These are phyloP conservation scores for Pichia cabralensis DNA, from an alignment of 805 yeast species.

Conservation along the genomic window DNA sequence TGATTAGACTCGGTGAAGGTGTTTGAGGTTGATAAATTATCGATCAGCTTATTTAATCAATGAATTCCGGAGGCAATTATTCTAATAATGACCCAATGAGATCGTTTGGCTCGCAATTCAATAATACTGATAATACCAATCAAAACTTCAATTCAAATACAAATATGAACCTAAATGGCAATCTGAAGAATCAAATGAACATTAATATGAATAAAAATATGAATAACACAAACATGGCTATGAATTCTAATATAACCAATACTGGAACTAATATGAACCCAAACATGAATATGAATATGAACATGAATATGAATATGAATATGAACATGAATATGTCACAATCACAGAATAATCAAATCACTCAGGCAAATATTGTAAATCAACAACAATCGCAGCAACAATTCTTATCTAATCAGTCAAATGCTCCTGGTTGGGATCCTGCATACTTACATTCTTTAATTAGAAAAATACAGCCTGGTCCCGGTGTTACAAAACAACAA, in stretches of 20 bases:
- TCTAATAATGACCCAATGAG: too few relatives aligned
- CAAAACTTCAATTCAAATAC: background rate
- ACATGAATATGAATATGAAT: background rate
- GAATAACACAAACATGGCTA: background rate
- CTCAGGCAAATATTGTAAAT: background rate
- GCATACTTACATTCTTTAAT: conserved; percentile 22
- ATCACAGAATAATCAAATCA: background rate
- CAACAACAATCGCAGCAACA: conserved; percentile 11
- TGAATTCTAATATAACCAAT: background rate
- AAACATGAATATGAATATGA: background rate
- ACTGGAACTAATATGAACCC: background rate
- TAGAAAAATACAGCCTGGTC: conserved; percentile 24
- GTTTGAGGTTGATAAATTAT: too few relatives aligned
- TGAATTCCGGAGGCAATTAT: too few relatives aligned
- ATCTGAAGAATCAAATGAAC: conserved; percentile 1
- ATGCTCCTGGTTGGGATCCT: conserved; percentile 7
- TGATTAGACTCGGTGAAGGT: too few relatives aligned
- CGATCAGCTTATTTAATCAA: too few relatives aligned
- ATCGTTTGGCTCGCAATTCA: background rate
- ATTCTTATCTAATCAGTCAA: background rate
- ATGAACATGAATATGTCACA: background rate
- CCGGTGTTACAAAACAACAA: conserved; percentile 27
- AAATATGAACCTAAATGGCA: background rate
- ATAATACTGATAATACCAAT: background rate
- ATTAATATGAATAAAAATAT: background rate